A percentile compares a stretch with the other conserved stretches of the same genome.
These are phyloP conservation scores for Sordaria brevicollis DNA, from an alignment of 495 filamentous ascomycete species.

Conservation along the genomic window DNA sequence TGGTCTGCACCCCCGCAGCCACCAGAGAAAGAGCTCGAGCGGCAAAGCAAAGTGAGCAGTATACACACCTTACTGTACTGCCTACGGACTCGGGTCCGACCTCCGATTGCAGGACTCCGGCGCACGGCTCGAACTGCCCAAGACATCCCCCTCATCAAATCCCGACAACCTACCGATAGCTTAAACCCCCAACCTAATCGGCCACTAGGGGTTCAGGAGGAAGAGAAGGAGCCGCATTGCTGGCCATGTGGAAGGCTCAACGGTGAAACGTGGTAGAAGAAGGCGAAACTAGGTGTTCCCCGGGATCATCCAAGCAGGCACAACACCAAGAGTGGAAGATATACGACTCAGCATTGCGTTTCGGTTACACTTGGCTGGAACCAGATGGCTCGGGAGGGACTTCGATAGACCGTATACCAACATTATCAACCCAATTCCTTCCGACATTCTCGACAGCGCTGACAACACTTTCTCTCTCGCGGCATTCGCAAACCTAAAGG, in stretches of 20 bases:
- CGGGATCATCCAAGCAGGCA: constrained; percentile 8
- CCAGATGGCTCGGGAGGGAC: constrained; percentile 15
- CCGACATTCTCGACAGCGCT: background rate
- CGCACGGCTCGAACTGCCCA: background rate
- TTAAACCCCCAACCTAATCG: background rate
- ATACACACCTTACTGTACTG: background rate
- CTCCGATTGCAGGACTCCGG: background rate
- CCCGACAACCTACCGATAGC: background rate
- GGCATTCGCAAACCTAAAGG: background rate
- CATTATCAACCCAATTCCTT: constrained; percentile 12
- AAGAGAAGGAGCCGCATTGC: constrained; percentile 16
- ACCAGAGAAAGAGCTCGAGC: background rate
- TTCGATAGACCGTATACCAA: background rate
- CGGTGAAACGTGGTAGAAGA: constrained; percentile 15
- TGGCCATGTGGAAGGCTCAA: constrained; percentile 25
- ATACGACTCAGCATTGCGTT: constrained; percentile 9
- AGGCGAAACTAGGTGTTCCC: background rate
- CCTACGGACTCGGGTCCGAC: background rate
- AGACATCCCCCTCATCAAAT: constrained; percentile 4
- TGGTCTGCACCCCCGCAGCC: background rate
- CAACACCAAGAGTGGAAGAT: constrained; percentile 1
- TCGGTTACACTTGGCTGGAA: constrained; percentile 6
- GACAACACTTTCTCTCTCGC: background rate
- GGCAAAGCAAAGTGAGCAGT: background rate
- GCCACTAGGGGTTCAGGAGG: background rate